Base-by-base conservation (phyloP, 805 yeast species). In the Saccharomycopsis sp. region DNA sequence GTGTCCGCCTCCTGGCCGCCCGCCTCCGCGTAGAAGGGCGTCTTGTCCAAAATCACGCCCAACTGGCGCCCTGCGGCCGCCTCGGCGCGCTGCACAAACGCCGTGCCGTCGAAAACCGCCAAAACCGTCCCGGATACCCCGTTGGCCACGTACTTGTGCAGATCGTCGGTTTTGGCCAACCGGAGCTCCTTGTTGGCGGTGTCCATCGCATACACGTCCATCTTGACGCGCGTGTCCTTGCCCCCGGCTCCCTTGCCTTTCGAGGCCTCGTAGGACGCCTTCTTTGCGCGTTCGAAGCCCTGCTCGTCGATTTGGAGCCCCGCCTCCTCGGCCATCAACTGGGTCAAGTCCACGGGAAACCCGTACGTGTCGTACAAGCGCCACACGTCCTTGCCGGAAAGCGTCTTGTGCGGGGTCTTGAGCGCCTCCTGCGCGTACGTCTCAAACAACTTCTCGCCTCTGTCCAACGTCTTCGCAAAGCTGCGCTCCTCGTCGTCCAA, bases 1-100 rank as follows among this genome's bases (percentile, higher is more conserved):
- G 95, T 87, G 71, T 94, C 99, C 68, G 80, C 87, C 73, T 91
- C 97, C 79, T 94, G 99, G 69, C 99, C 99, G 83, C 99, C 99
- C 74, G 89, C 95, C 76, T 94, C 99, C 54, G 99, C 98, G 69
- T 94, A 94, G 74, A 94, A 90, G 71, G 95, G 94, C 24, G 98
- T 89, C 71, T 83, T 87, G 70, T 94, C 95, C 60, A 94, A 78
- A 53, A 94, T 71, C 55, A 94, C 73, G 71, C 99, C 99, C 64
- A 79, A 74, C 70, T 88, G 90, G 24, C 75, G 70, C 2, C 68
- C 58, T 40, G 73, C 77, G 37, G 37, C 12, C 9, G 9, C 12
- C 2, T 48, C 34, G 34, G 79, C 72, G 8, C 76, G 64, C 51
- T 79, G 74, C 54, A 82, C 83, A 64, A 91, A 89, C 37, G 76